Evolutionary conservation across 2,329 filamentous ascomycete species (phyloP), one percentile per base, ranked within the genome.

Genomic region (Cladosporium oxysporum): DNA sequence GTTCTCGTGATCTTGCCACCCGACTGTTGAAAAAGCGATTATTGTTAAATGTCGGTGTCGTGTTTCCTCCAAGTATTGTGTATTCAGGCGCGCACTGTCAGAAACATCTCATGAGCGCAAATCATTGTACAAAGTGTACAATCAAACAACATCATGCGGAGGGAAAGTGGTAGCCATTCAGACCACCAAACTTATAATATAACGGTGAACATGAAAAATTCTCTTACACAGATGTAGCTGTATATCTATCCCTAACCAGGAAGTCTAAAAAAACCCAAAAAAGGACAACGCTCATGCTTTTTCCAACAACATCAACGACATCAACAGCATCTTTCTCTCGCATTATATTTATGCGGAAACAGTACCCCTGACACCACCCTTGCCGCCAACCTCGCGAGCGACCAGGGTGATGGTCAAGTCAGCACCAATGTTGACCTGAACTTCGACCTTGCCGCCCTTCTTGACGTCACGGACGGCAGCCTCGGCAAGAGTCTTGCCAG

Each of bases 401-500:
- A 93, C 91, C 71, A 97, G 85, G 60, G 90, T 92, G 68, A 97
- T 85, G 70, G 84, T 84, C 65, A 97, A 83, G 77, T 98, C 93
- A 29, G 87, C 89, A 64, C 85, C 87, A 70, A 98, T 90, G 78
- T 94, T 96, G 75, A 98, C 87, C 77, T 92, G 96, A 64, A 98
- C 89, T 84, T 99, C 95, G 71, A 99, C 88, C 84, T 97, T 97
- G 74, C 87, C 87, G 66, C 88, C 90, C 82, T 94, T 93, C 88
- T 94, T 94, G 72, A 96, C 87, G 67, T 85, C 91, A 79, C 87
- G 90, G 77, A 99, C 82, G 35, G 90, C 91, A 12, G 92, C 90
- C 83, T 99, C 95, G 67, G 93, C 93, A 67, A 99, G 87, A 33
- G 89, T 84, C 69, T 85, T 88, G 72, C 91, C 91, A 57, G 92